phyloP scores from a whole-genome alignment of 495 filamentous ascomycete genomes.

The Cladorrhinum samala region DNA sequence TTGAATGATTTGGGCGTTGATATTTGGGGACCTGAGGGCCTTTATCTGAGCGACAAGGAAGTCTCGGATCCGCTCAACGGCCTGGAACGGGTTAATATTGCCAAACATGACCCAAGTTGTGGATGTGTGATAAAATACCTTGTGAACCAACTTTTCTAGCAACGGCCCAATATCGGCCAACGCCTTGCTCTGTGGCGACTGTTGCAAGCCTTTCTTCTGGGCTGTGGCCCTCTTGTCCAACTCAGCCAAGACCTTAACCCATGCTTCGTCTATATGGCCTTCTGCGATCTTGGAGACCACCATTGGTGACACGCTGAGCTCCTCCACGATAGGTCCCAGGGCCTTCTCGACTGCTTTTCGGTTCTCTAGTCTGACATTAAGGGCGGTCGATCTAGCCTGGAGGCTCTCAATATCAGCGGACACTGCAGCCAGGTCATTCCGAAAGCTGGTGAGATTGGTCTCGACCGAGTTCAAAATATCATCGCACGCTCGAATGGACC shows the following conservation, averaged over 20 bases:
- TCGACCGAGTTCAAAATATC: slow-evolving; percentile 92
- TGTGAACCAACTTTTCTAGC: slow-evolving; percentile 72
- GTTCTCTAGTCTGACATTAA: slow-evolving; percentile 87
- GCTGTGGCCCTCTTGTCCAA: slow-evolving; percentile 69
- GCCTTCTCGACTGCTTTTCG: slow-evolving; percentile 81
- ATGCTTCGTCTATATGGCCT: slow-evolving; percentile 82
- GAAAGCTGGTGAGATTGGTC: slow-evolving; percentile 83
- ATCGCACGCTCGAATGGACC: slow-evolving; percentile 83
- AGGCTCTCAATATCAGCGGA: slow-evolving; percentile 92
- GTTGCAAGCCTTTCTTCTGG: slow-evolving; percentile 55
- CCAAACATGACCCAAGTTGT: background rate
- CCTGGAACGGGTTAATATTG: slow-evolving; percentile 41
- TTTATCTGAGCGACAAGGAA: slow-evolving; percentile 92
- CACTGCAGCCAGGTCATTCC: slow-evolving; percentile 82
- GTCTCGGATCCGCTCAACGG: slow-evolving; percentile 88
- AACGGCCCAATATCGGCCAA: slow-evolving; percentile 78
- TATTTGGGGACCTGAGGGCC: slow-evolving; percentile 82
- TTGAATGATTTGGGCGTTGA: slow-evolving; percentile 94
- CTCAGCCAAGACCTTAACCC: slow-evolving; percentile 79
- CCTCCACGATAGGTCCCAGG: slow-evolving; percentile 85
- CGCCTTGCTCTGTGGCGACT: slow-evolving; percentile 61
- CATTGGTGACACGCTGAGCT: slow-evolving; percentile 77
- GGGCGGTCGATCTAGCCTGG: slow-evolving; percentile 72
- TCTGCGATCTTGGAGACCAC: slow-evolving; percentile 78
- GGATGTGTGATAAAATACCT: slow-evolving; percentile 42